Evolutionary conservation across 1,284 basidiomycete genomes (phyloP).

Genomic region (Chiua sp.): DNA sequence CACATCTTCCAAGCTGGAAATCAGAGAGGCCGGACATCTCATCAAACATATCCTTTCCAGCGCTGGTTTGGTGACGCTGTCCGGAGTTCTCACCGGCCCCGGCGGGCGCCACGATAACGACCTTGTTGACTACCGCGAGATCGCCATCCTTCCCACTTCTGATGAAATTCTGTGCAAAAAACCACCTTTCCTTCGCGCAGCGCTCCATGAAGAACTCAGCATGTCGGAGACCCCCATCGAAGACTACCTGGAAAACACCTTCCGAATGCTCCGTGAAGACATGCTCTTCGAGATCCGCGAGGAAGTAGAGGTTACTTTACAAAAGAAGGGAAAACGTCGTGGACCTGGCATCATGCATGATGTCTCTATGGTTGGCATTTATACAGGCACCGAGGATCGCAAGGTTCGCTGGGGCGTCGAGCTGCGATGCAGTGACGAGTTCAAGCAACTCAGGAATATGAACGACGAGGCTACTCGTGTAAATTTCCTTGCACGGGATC

Average conservation of each 20-base stretch:
- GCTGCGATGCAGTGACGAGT: constrained; percentile 48
- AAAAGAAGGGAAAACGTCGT: constrained; percentile 50
- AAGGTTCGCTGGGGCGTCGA: constrained; percentile 52
- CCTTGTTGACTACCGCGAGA: constrained; percentile 53
- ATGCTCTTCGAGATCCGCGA: constrained; percentile 69
- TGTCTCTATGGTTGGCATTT: constrained; percentile 43
- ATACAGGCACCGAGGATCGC: constrained; percentile 41
- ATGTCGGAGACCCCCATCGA: constrained; percentile 43
- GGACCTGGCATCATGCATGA: constrained; percentile 50
- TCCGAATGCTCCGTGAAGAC: constrained; percentile 67
- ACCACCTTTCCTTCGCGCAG: constrained; percentile 52
- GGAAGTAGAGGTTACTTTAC: constrained; percentile 52
- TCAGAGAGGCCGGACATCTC: constrained; percentile 2
- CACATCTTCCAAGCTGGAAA: background rate
- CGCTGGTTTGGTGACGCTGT: background rate
- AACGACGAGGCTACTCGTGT: constrained; percentile 38
- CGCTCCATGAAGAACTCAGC: constrained; percentile 49
- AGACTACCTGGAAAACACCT: constrained; percentile 66
- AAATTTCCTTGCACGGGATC: constrained; percentile 45
- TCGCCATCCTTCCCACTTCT: constrained; percentile 63
- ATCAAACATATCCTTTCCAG: background rate
- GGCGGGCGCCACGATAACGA: constrained; percentile 66
- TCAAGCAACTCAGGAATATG: constrained; percentile 46
- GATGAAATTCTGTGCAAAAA: constrained; percentile 55
- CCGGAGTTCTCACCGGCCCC: constrained; percentile 35